phyloP scores from a whole-genome alignment of 179 eudicot species.

The Silene vulgaris region DNA sequence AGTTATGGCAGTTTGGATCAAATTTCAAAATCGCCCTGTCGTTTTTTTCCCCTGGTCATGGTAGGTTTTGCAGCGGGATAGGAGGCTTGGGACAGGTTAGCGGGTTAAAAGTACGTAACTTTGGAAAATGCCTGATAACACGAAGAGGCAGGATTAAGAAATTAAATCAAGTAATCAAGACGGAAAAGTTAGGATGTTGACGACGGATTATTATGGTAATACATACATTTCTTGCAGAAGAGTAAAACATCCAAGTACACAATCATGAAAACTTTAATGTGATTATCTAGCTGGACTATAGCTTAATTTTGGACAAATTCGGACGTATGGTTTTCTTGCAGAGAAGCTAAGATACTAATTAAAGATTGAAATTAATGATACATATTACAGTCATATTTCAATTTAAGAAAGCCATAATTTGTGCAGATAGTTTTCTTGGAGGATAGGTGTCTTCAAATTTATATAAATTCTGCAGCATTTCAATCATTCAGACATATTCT shows the following conservation, averaged over 20 bases:
- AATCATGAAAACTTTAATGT: constrained; percentile 18
- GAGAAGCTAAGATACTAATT: constrained; percentile 11
- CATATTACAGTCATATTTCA: neutral
- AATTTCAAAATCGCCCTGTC: too few relatives aligned
- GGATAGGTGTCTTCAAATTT: constrained; percentile 10
- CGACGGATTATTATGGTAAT: neutral
- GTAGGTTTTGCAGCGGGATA: too few relatives aligned
- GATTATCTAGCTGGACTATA: constrained; percentile 20
- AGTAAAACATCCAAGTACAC: constrained; percentile 13
- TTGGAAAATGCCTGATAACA: too few relatives aligned
- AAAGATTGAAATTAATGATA: neutral
- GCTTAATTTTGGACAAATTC: constrained; percentile 8
- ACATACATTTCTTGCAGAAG: constrained; percentile 17
- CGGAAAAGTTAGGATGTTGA: constrained; percentile 2
- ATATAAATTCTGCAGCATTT: constrained; percentile 19
- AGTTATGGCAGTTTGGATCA: too few relatives aligned
- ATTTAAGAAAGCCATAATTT: constrained; percentile 15
- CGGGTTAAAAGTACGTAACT: too few relatives aligned
- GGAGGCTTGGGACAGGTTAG: too few relatives aligned
- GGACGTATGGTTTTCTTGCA: constrained; percentile 24
- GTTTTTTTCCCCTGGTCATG: too few relatives aligned
- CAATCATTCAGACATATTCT: constrained; percentile 15
- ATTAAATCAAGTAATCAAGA: too few relatives aligned
- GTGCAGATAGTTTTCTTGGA: constrained; percentile 26
- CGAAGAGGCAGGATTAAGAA: too few relatives aligned